phyloP scores from a whole-genome alignment of 75 land plant genomes.

The Cupressus sempervirens region DNA sequence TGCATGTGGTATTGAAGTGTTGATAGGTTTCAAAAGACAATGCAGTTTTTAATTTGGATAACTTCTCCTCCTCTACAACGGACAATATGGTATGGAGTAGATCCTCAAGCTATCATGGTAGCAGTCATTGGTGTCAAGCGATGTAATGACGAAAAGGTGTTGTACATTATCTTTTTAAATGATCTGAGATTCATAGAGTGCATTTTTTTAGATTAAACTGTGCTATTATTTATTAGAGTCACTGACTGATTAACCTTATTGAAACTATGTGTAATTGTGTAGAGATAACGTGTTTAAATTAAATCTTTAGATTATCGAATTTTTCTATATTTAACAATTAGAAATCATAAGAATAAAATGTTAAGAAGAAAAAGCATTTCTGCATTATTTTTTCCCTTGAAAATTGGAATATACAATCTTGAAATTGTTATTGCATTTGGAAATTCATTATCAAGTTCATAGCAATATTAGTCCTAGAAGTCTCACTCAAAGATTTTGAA shows the following conservation, averaged over 20 bases:
- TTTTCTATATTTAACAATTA: not conserved
- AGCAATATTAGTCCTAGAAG: not conserved
- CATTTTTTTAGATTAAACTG: not conserved
- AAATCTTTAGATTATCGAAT: not conserved
- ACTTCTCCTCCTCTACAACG: constrained; percentile 8
- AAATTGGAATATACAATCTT: too few species aligned
- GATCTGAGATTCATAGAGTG: not conserved
- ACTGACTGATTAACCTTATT: too few species aligned
- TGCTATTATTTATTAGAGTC: too few species aligned
- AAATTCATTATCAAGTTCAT: not conserved
- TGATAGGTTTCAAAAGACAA: too few species aligned
- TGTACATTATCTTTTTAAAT: not conserved
- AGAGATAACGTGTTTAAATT: not conserved
- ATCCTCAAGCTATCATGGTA: not conserved
- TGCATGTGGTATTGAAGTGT: too few species aligned
- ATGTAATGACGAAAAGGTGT: not conserved
- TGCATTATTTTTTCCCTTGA: too few species aligned
- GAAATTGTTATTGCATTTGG: not conserved
- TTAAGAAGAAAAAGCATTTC: not conserved
- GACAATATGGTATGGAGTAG: constrained; percentile 1
- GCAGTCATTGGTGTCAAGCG: constrained; percentile 2
- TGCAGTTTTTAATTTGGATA: too few species aligned
- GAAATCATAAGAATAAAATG: not conserved
- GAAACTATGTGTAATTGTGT: not conserved
- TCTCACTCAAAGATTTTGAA: not conserved